phyloP scores from a whole-genome alignment of 345 rosid species.

The Rhodamnia argentea region DNA sequence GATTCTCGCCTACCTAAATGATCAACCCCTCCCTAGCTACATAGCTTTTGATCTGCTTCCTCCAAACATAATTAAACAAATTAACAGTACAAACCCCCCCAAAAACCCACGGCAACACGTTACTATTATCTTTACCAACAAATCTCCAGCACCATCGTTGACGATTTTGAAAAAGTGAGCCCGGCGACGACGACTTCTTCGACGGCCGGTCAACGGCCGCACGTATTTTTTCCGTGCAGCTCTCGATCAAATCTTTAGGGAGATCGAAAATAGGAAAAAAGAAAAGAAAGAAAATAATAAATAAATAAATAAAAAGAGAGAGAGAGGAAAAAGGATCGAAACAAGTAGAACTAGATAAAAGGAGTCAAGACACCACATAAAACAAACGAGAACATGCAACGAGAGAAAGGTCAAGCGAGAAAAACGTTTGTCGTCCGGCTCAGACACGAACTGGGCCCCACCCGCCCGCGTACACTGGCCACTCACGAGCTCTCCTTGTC shows the following conservation, averaged over 20 bases:
- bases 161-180: conserved; percentile 4
- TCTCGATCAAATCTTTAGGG: not conserved
- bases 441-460: conserved; percentile 21
- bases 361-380: conserved; percentile 18
- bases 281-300: not conserved
- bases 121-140: not conserved
- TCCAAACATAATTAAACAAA: not conserved
- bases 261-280: not conserved
- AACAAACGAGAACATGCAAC: conserved; percentile 33
- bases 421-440: conserved; percentile 18
- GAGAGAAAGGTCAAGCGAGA: not conserved
- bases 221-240: conserved; percentile 20
- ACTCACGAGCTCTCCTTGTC: conserved; percentile 7
- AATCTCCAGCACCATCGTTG: conserved; percentile 15
- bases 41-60: not conserved
- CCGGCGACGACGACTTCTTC: conserved; percentile 7
- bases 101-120: not conserved
- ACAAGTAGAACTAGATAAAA: conserved; percentile 1
- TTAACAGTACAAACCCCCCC: not conserved
- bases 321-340: not conserved
- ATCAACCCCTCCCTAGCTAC: not conserved
- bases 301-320: not conserved
- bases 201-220: conserved; percentile 25
- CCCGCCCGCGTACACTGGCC: not conserved
- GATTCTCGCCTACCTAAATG: conserved; percentile 18